Conservation (phyloP, 2,329 filamentous ascomycete species). For the Ramularia endophylla region DNA sequence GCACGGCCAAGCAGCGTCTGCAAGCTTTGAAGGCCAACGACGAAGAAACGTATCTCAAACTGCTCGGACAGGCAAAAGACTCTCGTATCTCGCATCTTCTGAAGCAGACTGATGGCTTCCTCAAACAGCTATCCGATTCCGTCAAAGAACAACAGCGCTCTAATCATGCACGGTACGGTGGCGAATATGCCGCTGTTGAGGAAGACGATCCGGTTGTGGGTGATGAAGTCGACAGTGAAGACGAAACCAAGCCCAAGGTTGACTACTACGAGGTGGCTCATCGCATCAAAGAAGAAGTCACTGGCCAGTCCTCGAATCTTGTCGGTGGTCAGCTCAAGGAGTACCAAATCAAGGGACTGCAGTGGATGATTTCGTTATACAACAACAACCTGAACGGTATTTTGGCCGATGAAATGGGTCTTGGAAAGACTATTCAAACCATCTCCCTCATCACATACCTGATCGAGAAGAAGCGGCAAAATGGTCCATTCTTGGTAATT, state of each 20-base stretch:
- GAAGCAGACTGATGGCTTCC: slow-evolving; percentile 94
- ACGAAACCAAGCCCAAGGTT: slow-evolving; percentile 68
- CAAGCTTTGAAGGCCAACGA: slow-evolving; percentile 98
- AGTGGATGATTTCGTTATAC: slow-evolving; percentile 99
- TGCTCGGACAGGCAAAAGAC: slow-evolving; percentile 97
- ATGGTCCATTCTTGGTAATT: slow-evolving; percentile 90
- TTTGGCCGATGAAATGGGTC: slow-evolving; percentile 97
- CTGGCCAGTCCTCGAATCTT: slow-evolving; percentile 72
- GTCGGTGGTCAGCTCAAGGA: slow-evolving; percentile 93
- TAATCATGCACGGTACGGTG: slow-evolving; percentile 62
- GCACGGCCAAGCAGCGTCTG: slow-evolving; percentile 98
- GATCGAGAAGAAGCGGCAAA: slow-evolving; percentile 90
- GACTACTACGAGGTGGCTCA: slow-evolving; percentile 99
- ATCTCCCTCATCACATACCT: slow-evolving; percentile 97
- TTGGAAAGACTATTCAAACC: slow-evolving; percentile 98
- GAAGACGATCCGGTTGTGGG: slow-evolving; percentile 61
- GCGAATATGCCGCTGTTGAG: slow-evolving; percentile 46
- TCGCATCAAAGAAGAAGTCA: slow-evolving; percentile 88
- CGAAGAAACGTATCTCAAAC: slow-evolving; percentile 96
- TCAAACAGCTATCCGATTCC: slow-evolving; percentile 89
- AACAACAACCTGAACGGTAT: slow-evolving; percentile 99
- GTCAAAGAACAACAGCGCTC: slow-evolving; percentile 91
- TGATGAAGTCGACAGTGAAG: slow-evolving; percentile 63
- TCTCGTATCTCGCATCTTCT: slow-evolving; percentile 97
- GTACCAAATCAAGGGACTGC: slow-evolving; percentile 95